A percentile compares a stretch with the other conserved stretches of the same genome.
phyloP scores from a whole-genome alignment of 2,329 filamentous ascomycete genomes.

The Aureobasidium lini region DNA sequence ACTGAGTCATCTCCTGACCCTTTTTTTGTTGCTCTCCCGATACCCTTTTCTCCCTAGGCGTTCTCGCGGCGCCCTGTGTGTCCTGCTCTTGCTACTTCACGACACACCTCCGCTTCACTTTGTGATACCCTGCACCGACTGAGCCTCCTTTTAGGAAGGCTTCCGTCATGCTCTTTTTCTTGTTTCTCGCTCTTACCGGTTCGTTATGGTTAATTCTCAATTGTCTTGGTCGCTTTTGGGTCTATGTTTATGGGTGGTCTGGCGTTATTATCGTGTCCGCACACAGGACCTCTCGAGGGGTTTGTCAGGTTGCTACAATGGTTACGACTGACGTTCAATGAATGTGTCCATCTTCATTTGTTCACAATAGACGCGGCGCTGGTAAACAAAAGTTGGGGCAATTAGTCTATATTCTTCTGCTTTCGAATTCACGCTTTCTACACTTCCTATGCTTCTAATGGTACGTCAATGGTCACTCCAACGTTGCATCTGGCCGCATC shows the following conservation, averaged over 20 bases:
- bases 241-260: not conserved
- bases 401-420: not conserved
- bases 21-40: not conserved
- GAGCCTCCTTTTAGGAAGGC: not conserved
- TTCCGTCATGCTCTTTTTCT: not conserved
- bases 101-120: constrained; percentile 3
- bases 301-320: not conserved
- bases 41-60: not conserved
- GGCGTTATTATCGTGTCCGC: not conserved
- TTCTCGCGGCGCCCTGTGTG: not conserved
- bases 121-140: constrained; percentile 13
- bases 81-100: not conserved
- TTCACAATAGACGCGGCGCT: not conserved
- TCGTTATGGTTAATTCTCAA: not conserved
- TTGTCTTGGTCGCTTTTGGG: not conserved
- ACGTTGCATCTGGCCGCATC: not conserved
- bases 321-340: constrained; percentile 5
- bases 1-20: constrained; percentile 1
- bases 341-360: not conserved
- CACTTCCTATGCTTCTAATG: not conserved
- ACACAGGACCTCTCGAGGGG: not conserved
- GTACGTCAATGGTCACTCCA: not conserved
- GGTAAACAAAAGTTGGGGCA: not conserved
- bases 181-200: not conserved
- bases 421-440: not conserved